phyloP scores from a whole-genome alignment of 1,284 basidiomycete genomes.

The Trichosporon ovoides region DNA sequence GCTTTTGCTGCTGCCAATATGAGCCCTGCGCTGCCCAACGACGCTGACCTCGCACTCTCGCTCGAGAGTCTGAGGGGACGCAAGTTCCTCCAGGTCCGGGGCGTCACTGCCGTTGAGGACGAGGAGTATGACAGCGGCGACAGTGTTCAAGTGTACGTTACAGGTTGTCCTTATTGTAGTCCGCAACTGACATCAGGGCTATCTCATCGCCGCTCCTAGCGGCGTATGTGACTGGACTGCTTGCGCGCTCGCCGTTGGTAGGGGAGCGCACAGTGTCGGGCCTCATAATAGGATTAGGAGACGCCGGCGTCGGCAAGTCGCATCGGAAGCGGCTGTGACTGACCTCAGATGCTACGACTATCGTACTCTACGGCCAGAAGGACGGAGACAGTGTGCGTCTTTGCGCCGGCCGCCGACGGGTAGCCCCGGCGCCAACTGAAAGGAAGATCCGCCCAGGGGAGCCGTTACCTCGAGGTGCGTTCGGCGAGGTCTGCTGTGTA shows the following conservation, averaged over 20 bases:
- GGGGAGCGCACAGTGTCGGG: constrained; percentile 34
- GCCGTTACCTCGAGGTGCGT: constrained; percentile 45
- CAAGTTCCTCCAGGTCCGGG: constrained; percentile 40
- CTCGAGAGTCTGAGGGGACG: constrained; percentile 46
- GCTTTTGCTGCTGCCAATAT: constrained; percentile 10
- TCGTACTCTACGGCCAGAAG: constrained; percentile 21
- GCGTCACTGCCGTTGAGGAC: constrained; percentile 30
- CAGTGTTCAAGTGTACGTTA: constrained; percentile 35
- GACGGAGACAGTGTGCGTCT: constrained; percentile 22
- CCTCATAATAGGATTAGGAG: constrained; percentile 41
- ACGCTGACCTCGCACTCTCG: constrained; percentile 47
- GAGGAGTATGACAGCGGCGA: constrained; percentile 36
- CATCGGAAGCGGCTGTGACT: background rate
- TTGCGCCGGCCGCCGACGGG: constrained; percentile 31
- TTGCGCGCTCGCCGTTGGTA: constrained; percentile 27
- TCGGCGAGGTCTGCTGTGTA: background rate
- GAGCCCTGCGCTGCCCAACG: constrained; percentile 24
- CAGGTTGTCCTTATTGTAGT: too few species aligned
- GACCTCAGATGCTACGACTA: background rate
- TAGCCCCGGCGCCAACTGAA: constrained; percentile 23
- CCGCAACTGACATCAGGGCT: constrained; percentile 19
- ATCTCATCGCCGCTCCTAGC: constrained; percentile 34
- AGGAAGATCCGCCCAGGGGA: constrained; percentile 46
- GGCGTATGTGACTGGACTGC: constrained; percentile 36
- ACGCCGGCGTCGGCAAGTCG: constrained; percentile 31